Evolutionary conservation across 768 basidiomycete species (phyloP).

Genomic region (Rhodocollybia butyracea): DNA sequence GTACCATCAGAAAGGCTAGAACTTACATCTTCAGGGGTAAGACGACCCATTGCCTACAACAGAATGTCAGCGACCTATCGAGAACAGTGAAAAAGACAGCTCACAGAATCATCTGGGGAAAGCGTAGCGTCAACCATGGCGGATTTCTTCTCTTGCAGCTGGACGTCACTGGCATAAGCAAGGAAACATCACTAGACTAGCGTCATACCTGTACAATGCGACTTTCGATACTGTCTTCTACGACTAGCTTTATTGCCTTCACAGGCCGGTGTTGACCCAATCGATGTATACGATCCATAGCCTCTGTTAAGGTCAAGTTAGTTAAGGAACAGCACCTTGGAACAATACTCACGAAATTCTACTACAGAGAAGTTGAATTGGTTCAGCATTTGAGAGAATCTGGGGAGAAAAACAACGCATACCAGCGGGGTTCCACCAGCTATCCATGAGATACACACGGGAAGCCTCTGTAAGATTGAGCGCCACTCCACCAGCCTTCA

Average conservation of each 20-base stretch:
- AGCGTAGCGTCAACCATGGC: conserved; percentile 92
- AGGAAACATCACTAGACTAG: background rate
- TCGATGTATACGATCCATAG: conserved; percentile 97
- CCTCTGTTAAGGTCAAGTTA: conserved; percentile 49
- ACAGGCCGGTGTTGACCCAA: conserved; percentile 94
- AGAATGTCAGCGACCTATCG: background rate
- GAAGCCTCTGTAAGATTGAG: conserved; percentile 89
- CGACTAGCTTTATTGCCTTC: conserved; percentile 87
- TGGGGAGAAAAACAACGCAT: conserved; percentile 11
- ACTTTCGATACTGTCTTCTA: conserved; percentile 96
- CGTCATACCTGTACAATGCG: conserved; percentile 85
- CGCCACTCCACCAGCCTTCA: conserved; percentile 95
- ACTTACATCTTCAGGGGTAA: conserved; percentile 82
- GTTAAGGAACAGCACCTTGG: background rate
- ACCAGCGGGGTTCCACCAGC: conserved; percentile 99
- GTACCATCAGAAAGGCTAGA: background rate
- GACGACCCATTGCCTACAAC: conserved; percentile 81
- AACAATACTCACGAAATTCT: conserved; percentile 65
- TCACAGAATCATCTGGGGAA: conserved; percentile 74
- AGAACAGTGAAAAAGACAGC: conserved; percentile 19
- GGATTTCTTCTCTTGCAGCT: conserved; percentile 96
- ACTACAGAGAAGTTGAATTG: conserved; percentile 39
- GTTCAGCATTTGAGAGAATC: background rate
- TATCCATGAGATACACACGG: conserved; percentile 95
- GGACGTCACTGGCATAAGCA: background rate